These are phyloP conservation scores for Pyrrhoderma lamaoense DNA, from an alignment of 1,284 basidiomycete species.

Conservation along the genomic window DNA sequence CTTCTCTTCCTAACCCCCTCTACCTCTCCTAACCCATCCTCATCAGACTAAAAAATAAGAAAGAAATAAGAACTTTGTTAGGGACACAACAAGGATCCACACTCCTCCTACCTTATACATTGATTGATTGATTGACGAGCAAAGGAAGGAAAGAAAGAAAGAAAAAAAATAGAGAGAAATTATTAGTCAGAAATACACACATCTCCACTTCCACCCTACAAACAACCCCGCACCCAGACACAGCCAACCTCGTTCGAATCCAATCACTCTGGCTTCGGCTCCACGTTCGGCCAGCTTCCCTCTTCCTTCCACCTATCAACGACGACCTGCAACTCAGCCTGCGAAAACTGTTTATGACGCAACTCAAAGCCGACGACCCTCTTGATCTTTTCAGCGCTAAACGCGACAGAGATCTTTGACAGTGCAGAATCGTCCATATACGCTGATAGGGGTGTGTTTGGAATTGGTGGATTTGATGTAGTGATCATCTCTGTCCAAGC, in stretches of 20 bases:
- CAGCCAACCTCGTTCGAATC: too few species aligned
- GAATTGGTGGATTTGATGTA: constrained; percentile 66
- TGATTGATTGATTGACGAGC: too few species aligned
- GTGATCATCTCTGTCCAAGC: constrained; percentile 82
- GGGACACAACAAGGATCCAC: too few species aligned
- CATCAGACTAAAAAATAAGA: too few species aligned
- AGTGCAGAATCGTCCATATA: constrained; percentile 76
- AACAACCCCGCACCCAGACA: neutral
- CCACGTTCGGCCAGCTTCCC: constrained; percentile 58
- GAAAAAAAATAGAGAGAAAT: too few species aligned
- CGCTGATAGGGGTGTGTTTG: constrained; percentile 70
- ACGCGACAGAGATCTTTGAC: constrained; percentile 57
- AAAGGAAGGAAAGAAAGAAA: too few species aligned
- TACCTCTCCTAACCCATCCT: too few species aligned
- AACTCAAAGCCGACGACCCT: constrained; percentile 58
- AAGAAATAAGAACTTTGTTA: too few species aligned
- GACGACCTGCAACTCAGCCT: constrained; percentile 61
- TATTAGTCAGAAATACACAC: too few species aligned
- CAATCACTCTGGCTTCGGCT: constrained; percentile 7
- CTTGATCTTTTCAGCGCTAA: constrained; percentile 67
- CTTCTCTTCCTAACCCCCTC: too few species aligned
- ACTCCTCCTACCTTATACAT: too few species aligned
- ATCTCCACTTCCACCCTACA: neutral
- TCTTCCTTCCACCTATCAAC: constrained; percentile 76
- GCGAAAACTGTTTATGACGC: constrained; percentile 53